Evolutionary conservation across 768 basidiomycete species (phyloP), one percentile per base, ranked within the genome.

Genomic region (Lactarius indigo): DNA sequence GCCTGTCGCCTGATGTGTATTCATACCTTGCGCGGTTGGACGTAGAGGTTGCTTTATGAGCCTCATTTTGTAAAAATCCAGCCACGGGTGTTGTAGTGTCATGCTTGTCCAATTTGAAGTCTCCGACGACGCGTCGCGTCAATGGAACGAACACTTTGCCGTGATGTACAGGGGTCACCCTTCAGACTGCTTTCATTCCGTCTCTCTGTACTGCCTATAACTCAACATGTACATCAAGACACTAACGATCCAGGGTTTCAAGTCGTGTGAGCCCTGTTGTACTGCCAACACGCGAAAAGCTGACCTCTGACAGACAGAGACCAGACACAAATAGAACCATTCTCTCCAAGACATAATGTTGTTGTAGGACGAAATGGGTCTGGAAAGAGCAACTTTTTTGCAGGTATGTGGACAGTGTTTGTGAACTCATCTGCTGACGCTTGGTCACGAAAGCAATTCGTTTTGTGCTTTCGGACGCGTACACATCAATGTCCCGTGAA

Each of bases 311-410:
- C 71, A 92, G 90, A 93, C 75, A 85, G 90, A 68, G 92, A 94
- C 80, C 91, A 94, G 74, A 93, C 90, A 0, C 89, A 91, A 72
- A 93, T 97, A 65, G 96, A 98, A 71, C 96, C 96, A 0, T 99
- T 99, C 78, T 92, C 90, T 26, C 87, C 95, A 1, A 87, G 83
- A 58, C 94, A 97, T 75, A 98, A 98, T 78, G 95, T 98, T 13
- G 94, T 98, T 10, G 96, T 98, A 9, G 96, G 97, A 17, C 81
- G 97, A 52, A 98, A 99, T 84, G 97, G 97, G 15, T 94, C 92
- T 7, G 97, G 97, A 59, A 99, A 99, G 82, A 95, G 92, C 73
- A 99, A 98, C 76, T 98, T 99, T 83, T 99, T 99, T 77, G 89
- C 92, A 42, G 95, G 93, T 91, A 60, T 70, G 88, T 75, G 31